Evolutionary conservation across 352 stramenopile species (phyloP).

Genomic region (Pythium apleroticum): DNA sequence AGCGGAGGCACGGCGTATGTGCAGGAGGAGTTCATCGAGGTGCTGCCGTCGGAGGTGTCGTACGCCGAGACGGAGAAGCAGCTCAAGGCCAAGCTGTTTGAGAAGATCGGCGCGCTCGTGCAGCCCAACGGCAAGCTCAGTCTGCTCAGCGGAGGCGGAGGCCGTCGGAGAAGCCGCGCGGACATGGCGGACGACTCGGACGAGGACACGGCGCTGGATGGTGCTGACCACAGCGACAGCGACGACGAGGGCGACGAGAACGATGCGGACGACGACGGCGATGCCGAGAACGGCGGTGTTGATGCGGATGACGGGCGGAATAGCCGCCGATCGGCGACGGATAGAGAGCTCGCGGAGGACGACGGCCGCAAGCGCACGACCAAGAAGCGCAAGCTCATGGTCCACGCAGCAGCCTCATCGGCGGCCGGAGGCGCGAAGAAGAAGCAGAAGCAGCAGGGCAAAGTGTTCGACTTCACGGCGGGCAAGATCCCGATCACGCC

Average conservation of each 20-base stretch:
- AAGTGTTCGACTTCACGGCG: constrained; percentile 70
- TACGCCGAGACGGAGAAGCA: constrained; percentile 56
- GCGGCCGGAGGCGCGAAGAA: constrained; percentile 30
- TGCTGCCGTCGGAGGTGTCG: constrained; percentile 49
- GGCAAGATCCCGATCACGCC: constrained; percentile 61
- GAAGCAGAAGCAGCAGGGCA: constrained; percentile 45
- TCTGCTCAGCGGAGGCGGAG: constrained; percentile 27
- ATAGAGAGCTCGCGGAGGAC: constrained; percentile 17
- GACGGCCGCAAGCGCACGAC: constrained; percentile 23
- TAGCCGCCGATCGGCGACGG: constrained; percentile 6
- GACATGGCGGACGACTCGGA: constrained; percentile 19
- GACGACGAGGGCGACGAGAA: constrained; percentile 40
- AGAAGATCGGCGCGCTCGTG: constrained; percentile 64
- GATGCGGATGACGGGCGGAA: constrained; percentile 27
- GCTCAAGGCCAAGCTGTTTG: constrained; percentile 64
- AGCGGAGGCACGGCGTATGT: constrained; percentile 46
- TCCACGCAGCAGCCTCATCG: constrained; percentile 3
- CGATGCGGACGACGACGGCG: constrained; percentile 30
- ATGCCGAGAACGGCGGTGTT: constrained; percentile 34
- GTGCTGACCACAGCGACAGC: constrained; percentile 16
- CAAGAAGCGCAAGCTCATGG: constrained; percentile 63
- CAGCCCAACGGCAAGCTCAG: constrained; percentile 49
- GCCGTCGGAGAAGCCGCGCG: constrained; percentile 21
- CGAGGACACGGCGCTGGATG: constrained; percentile 30
- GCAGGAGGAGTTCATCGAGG: constrained; percentile 57